Percentiles rank a stretch among this genome's conserved stretches.
Evolutionary conservation across 768 basidiomycete species (phyloP).

Genomic region (Termitomyces sp.): DNA sequence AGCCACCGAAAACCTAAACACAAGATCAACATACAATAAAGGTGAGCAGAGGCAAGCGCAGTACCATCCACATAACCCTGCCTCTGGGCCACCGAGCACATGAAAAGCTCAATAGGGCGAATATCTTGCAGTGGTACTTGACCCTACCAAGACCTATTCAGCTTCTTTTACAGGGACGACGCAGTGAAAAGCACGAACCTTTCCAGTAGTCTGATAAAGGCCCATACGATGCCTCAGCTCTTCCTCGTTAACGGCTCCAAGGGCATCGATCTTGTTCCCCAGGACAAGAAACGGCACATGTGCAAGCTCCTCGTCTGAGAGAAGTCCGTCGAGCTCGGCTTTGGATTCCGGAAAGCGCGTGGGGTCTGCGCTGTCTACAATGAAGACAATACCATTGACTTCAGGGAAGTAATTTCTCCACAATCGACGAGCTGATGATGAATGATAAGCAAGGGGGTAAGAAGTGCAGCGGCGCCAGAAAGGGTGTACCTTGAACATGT

Average conservation of each 20-base stretch:
- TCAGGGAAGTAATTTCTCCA: constrained; percentile 99
- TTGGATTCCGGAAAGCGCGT: constrained; percentile 96
- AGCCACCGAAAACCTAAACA: constrained; percentile 86
- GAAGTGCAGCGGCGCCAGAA: neutral
- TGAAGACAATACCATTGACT: constrained; percentile 97
- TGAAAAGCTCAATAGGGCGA: constrained; percentile 98
- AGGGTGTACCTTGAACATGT: constrained; percentile 79
- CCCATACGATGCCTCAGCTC: constrained; percentile 94
- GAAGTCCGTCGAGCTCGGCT: constrained; percentile 93
- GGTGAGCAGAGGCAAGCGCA: constrained; percentile 11
- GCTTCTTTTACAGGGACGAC: neutral
- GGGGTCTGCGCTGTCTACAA: constrained; percentile 95
- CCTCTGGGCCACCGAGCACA: constrained; percentile 99
- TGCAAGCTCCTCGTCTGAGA: constrained; percentile 90
- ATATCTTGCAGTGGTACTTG: constrained; percentile 96
- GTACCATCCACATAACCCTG: constrained; percentile 96
- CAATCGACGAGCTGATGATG: constrained; percentile 76
- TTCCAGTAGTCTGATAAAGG: constrained; percentile 98
- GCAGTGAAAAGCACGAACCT: constrained; percentile 53
- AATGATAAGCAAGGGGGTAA: neutral
- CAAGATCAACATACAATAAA: constrained; percentile 5
- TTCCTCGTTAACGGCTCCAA: constrained; percentile 94
- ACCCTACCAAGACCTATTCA: constrained; percentile 51
- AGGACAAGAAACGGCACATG: constrained; percentile 98
- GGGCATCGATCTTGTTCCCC: constrained; percentile 98